Evolutionary conservation across 306 rosid genomes (phyloP), one percentile per base, ranked within the genome.

Genomic region (Quercus parvula): DNA sequence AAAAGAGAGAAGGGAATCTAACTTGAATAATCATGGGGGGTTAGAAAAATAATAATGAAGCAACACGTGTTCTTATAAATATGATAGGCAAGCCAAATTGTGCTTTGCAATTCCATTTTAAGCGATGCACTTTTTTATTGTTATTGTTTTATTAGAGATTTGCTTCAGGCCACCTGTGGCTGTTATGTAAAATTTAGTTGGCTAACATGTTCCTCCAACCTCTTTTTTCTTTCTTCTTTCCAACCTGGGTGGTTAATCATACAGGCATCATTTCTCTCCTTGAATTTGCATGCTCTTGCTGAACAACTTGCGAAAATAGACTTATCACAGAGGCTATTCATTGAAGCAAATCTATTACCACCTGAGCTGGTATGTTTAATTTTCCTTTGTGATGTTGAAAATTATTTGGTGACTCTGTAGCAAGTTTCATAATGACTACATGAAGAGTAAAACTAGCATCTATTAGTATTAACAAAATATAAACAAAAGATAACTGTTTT

Each of bases 191-290:
- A 28, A 61, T 22, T 74, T 59, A 51, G 28, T 56, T 55, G 12
- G 71, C 56, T 81, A 70, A 22, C 78, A 67, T 49, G 1, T 18
- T 69, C 35, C 13, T 73, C 85, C 71, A 33, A 72, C 46, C 52
- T 31, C 49, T 57, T 68, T 67, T 24, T 35, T 33, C 73, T 76
- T 58, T 57, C 58, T 61, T 77, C 73, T 15, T 74, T 70, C 73
- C 61, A 41, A 63, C 79, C 61, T 59, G 82, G 78, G 20, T 17
- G 64, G 46, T 68, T 82, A 77, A 67, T 71, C 30, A 69, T 80
- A 81, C 89, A 92, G 98, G 94, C 91, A 49, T 78, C 96, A 17
- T 89, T 92, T 82, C 90, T 89, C 33, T 92, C 94, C 72, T 79
- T 94, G 89, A 92, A 92, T 86, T 86, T 94, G 92, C 85, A 83